phyloP scores from a whole-genome alignment of 2,329 filamentous ascomycete species.

The Zarea fungicola region DNA sequence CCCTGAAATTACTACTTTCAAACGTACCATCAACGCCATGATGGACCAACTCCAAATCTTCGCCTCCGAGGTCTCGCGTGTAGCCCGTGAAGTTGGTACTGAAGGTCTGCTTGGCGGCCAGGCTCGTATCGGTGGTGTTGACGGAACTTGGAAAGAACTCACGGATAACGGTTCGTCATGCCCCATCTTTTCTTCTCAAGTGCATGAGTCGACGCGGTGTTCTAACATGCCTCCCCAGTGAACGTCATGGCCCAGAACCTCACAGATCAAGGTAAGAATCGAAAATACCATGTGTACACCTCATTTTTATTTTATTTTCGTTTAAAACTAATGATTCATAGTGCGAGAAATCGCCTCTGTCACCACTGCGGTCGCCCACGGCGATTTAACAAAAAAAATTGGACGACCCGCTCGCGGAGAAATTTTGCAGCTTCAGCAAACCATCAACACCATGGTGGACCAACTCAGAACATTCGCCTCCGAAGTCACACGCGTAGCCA shows the following conservation, averaged over 20 bases:
- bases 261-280: constrained; percentile 60
- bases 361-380: constrained; percentile 76
- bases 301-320: background rate
- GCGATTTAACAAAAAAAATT: constrained; percentile 80
- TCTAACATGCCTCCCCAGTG: constrained; percentile 40
- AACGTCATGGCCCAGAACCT: constrained; percentile 82
- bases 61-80: constrained; percentile 89
- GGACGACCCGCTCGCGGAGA: constrained; percentile 75
- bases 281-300: background rate
- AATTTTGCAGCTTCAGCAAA: constrained; percentile 77
- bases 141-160: constrained; percentile 95
- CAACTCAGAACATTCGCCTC: constrained; percentile 78
- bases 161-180: constrained; percentile 74
- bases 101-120: constrained; percentile 92
- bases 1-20: constrained; percentile 96
- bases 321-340: constrained; percentile 24
- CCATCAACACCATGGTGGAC: constrained; percentile 87
- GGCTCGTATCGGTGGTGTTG: constrained; percentile 87
- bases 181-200: background rate
- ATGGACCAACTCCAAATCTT: constrained; percentile 97
- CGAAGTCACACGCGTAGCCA: constrained; percentile 75
- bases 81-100: constrained; percentile 92
- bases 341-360: constrained; percentile 82
- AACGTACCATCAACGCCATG: constrained; percentile 98
- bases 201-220: background rate